Base-by-base conservation (phyloP, 2,329 filamentous ascomycete species). In the Pseudogymnoascus sp. region DNA sequence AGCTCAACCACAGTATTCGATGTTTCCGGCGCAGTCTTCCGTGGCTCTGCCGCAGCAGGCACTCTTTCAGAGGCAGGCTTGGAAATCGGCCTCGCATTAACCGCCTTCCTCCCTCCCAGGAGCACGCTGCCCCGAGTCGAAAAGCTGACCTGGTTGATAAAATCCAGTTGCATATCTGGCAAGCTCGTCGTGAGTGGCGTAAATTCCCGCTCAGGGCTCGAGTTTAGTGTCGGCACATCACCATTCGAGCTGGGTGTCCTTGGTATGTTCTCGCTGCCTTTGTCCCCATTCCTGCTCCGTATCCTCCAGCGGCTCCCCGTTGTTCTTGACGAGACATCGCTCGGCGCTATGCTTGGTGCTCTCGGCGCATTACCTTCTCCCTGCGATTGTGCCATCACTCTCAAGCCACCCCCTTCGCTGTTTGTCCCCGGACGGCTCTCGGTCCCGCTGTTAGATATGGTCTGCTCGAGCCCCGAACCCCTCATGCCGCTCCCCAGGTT, bases 121-220 rank as follows among this genome's bases (percentile, higher is more conserved):
- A 87, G 83, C 68, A 87, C 76, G 73, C 84, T 87, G 66, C 84
- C 84, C 67, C 84, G 79, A 65, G 85, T 84, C 63, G 84, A 86
- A 70, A 87, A 87, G 66, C 79, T 79, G 66, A 87, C 73, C 62
- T 78, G 76, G 66, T 75, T 78, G 69, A 87, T 72, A 70, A 83
- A 82, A 68, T 80, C 82, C 62, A 86, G 75, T 68, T 73, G 77
- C 62, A 82, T 81, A 62, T 79, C 80, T 45, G 84, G 83, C 68
- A 87, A 85, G 63, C 75, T 71, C 58, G 84, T 80, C 69, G 77
- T 80, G 70, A 87, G 78, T 64, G 82, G 82, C 64, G 77, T 76
- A 68, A 80, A 82, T 65, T 73, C 68, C 69, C 22, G 28, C n/a
- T 55, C 45, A 9, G 45, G 45, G 45, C 25, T 33, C 1, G 45